A percentile compares a stretch with the other conserved stretches of the same genome.
Evolutionary conservation across 352 stramenopile species (phyloP).

Genomic region (Stephanocyclus meneghinianus): DNA sequence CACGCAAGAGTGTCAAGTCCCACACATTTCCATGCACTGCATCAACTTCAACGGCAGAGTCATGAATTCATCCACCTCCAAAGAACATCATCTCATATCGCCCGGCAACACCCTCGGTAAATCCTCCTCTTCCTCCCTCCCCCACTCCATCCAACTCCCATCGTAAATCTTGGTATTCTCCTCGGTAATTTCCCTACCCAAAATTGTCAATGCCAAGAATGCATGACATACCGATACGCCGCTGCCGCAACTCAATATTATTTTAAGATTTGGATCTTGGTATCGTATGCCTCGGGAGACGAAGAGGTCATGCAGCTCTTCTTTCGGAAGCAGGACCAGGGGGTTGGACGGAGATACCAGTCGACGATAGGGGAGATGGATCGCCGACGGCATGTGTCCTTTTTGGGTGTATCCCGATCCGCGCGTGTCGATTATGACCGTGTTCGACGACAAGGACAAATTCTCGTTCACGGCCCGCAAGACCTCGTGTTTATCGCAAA

Average conservation of each 20-base stretch:
- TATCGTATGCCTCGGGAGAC: constrained; percentile 30
- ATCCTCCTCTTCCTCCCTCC: constrained; percentile 81
- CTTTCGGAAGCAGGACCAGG: constrained; percentile 28
- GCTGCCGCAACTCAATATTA: constrained; percentile 46
- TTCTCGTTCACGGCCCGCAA: constrained; percentile 33
- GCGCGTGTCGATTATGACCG: constrained; percentile 38
- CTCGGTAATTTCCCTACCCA: constrained; percentile 37
- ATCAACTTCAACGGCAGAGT: background rate
- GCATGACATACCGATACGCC: constrained; percentile 49
- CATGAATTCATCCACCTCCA: background rate
- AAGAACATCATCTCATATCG: background rate
- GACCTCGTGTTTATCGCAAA: constrained; percentile 43
- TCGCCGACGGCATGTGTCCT: constrained; percentile 44
- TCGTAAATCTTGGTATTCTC: constrained; percentile 65
- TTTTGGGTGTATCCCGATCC: constrained; percentile 39
- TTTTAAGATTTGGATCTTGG: constrained; percentile 36
- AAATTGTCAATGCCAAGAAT: constrained; percentile 42
- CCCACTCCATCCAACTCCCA: constrained; percentile 78
- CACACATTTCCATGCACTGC: background rate
- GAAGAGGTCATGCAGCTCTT: constrained; percentile 30
- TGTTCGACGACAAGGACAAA: constrained; percentile 5
- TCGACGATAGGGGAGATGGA: constrained; percentile 40
- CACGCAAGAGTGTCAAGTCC: too few species aligned
- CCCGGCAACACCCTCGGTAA: constrained; percentile 53
- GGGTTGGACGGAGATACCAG: constrained; percentile 24